These are phyloP conservation scores for Fusarium praegraminearum DNA, from an alignment of 2,329 filamentous ascomycete species.

Conservation along the genomic window DNA sequence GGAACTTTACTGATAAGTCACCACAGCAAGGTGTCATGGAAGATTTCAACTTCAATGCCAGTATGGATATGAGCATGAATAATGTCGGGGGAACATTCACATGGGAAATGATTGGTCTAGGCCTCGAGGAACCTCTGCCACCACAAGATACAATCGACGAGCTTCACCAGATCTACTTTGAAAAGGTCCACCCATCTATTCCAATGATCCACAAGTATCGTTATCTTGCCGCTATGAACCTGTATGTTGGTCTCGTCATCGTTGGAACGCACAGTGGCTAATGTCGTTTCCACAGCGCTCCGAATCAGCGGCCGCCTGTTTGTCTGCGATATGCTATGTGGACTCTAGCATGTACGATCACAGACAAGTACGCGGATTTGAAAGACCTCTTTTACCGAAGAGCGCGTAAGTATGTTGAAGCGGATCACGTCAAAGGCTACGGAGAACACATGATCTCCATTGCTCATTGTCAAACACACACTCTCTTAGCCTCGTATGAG, in stretches of 20 bases:
- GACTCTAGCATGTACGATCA: constrained; percentile 88
- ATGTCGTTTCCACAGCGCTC: constrained; percentile 64
- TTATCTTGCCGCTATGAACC: constrained; percentile 88
- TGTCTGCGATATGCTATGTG: constrained; percentile 95
- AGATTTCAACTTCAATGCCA: constrained; percentile 68
- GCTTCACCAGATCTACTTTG: constrained; percentile 89
- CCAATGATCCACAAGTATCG: constrained; percentile 92
- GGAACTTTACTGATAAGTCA: constrained; percentile 68
- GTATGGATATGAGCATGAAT: constrained; percentile 63
- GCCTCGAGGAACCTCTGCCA: constrained; percentile 69
- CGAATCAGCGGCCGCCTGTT: constrained; percentile 85
- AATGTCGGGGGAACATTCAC: constrained; percentile 70
- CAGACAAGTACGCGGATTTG: constrained; percentile 82
- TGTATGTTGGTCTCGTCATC: constrained; percentile 61
- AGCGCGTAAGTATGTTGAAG: constrained; percentile 88
- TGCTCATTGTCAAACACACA: constrained; percentile 87
- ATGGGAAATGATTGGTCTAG: constrained; percentile 80
- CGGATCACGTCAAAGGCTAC: constrained; percentile 91
- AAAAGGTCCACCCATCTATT: constrained; percentile 85
- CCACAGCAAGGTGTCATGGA: constrained; percentile 63
- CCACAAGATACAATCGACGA: constrained; percentile 79
- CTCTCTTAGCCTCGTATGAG: constrained; percentile 84
- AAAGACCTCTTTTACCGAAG: constrained; percentile 92
- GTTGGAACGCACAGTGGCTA: constrained; percentile 15
- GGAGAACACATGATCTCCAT: constrained; percentile 90